These are phyloP conservation scores for Alternaria dauci DNA, from an alignment of 2,329 filamentous ascomycete species.

Conservation along the genomic window DNA sequence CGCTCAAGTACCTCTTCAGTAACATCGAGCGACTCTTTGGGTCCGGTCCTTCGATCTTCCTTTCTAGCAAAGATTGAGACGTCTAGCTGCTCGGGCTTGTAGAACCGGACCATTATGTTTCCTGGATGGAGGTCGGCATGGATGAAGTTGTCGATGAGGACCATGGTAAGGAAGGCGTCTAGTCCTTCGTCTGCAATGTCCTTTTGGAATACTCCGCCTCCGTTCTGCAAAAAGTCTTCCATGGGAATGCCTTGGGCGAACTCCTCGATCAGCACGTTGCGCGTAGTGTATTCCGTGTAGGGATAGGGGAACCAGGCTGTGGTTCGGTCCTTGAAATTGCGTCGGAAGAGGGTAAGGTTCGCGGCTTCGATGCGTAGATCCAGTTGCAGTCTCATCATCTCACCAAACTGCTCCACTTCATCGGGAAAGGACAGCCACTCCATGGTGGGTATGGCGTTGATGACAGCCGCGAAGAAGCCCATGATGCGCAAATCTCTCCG, in stretches of 20 bases:
- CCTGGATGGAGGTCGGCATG: constrained; percentile 96
- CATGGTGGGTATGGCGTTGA: constrained; percentile 91
- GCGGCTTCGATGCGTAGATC: constrained; percentile 94
- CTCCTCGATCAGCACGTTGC: constrained; percentile 92
- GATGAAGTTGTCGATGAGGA: constrained; percentile 96
- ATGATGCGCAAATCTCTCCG: constrained; percentile 93
- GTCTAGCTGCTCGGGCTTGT: constrained; percentile 78
- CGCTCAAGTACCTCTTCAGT: constrained; percentile 87
- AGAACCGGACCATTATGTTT: constrained; percentile 99
- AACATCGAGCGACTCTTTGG: constrained; percentile 71
- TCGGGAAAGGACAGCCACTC: constrained; percentile 97
- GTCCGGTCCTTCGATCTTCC: constrained; percentile 44
- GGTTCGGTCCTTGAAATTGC: constrained; percentile 86
- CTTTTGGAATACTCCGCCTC: constrained; percentile 89
- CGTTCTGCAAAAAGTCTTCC: constrained; percentile 87
- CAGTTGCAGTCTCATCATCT: constrained; percentile 98
- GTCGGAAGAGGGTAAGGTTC: constrained; percentile 86
- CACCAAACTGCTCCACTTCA: constrained; percentile 90
- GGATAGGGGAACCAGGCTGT: constrained; percentile 98
- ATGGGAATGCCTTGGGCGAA: constrained; percentile 95
- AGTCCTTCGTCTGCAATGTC: constrained; percentile 95
- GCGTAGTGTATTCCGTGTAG: constrained; percentile 89
- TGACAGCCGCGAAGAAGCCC: constrained; percentile 83
- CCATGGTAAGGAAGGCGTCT: constrained; percentile 95
- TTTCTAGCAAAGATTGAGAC: constrained; percentile 62